Evolutionary conservation across 1,139 yeast species (phyloP).

Genomic region (Eremothecium sinecaudum): DNA sequence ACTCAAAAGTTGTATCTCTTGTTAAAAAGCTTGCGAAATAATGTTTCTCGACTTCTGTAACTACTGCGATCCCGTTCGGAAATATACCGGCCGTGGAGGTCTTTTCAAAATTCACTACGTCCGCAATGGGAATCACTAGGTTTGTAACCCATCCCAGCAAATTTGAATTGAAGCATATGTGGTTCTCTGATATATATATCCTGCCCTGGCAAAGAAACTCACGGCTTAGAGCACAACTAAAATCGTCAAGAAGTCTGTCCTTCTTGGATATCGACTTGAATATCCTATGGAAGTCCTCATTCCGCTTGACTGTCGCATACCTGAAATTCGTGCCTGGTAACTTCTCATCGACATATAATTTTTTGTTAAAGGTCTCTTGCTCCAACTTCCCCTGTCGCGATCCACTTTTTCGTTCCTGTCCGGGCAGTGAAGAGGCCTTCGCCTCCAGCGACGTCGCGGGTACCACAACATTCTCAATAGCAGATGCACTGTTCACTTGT

Average conservation of each 20-base stretch:
- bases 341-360: conserved; percentile 35
- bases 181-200: conserved; percentile 69
- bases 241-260: conserved; percentile 73
- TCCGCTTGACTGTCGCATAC: conserved; percentile 60
- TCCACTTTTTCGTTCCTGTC: not conserved
- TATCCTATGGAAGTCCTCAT: conserved; percentile 68
- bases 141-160: conserved; percentile 89
- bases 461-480: not conserved
- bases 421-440: not conserved
- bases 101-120: conserved; percentile 66
- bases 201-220: conserved; percentile 91
- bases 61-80: conserved; percentile 81
- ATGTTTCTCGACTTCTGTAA: conserved; percentile 53
- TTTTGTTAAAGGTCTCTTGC: conserved; percentile 16
- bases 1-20: conserved; percentile 66
- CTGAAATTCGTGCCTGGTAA: conserved; percentile 37
- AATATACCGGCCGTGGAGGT: conserved; percentile 79
- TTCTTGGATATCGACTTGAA: conserved; percentile 61
- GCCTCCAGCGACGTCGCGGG: not conserved
- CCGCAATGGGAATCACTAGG: conserved; percentile 61
- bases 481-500: not conserved
- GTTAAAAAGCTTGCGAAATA: conserved; percentile 82
- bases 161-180: conserved; percentile 85
- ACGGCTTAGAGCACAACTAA: conserved; percentile 79
- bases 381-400: not conserved